Conservation (phyloP, 2,329 filamentous ascomycete genomes). For the Microsporum ferrugineum region DNA sequence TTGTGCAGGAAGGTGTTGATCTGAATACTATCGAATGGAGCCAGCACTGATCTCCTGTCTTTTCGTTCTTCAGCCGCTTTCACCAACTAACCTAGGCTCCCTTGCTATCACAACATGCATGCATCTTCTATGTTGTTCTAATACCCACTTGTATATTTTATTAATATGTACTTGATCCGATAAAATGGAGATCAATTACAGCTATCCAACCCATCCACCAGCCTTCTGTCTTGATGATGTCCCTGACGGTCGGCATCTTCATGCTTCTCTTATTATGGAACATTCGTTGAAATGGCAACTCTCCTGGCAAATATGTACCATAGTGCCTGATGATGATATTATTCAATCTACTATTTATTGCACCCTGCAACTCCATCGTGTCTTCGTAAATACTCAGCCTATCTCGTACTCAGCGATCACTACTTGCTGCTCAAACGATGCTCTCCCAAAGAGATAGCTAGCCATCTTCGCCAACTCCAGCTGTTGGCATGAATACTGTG, state of each 20-base stretch:
- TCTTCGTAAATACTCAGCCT: not conserved
- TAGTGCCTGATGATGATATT: not conserved
- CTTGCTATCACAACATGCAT: slow-evolving; percentile 3
- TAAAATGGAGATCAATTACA: not conserved
- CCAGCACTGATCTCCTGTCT: slow-evolving; percentile 57
- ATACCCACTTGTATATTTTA: not conserved
- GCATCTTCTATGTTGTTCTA: slow-evolving; percentile 3
- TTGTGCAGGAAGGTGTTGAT: slow-evolving; percentile 94
- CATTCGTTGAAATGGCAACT: not conserved
- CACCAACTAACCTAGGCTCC: not conserved
- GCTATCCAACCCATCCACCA: not conserved
- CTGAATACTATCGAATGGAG: slow-evolving; percentile 97
- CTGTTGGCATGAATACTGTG: not conserved
- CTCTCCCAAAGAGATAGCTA: not conserved
- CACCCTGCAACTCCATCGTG: not conserved
- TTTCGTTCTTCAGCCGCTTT: not conserved
- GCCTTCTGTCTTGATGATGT: not conserved
- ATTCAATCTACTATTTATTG: not conserved
- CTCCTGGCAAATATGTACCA: not conserved
- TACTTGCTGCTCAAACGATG: not conserved
- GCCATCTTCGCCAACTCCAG: not conserved
- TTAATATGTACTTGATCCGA: slow-evolving; percentile 1
- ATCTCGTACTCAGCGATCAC: not conserved
- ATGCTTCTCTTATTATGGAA: not conserved
- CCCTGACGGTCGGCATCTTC: not conserved